Conservation (phyloP, 139 green algal genomes). For the Haematococcus lacustris region DNA sequence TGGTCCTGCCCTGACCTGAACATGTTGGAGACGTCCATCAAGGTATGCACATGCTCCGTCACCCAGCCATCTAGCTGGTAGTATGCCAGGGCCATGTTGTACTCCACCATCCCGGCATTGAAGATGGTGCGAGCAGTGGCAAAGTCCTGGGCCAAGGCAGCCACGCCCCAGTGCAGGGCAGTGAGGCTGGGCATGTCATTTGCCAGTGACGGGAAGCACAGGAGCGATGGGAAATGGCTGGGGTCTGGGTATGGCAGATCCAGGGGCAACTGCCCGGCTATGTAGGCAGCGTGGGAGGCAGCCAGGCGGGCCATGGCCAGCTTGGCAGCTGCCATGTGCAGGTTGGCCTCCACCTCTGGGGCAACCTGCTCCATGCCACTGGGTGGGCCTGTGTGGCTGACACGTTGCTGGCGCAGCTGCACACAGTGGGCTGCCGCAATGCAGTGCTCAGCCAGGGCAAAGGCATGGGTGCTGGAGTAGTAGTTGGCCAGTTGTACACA, state of each 20-base stretch:
- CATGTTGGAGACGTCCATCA: conserved; percentile 49
- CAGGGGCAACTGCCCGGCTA: not conserved
- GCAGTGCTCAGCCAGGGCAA: conserved; percentile 38
- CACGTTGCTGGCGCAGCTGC: too few relatives aligned
- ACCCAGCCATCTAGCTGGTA: conserved; percentile 55
- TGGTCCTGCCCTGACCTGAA: conserved; percentile 21
- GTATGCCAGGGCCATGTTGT: conserved; percentile 24
- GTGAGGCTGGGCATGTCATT: conserved; percentile 14
- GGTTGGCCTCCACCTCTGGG: not conserved
- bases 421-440: conserved; percentile 12
- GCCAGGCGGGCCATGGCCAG: not conserved
- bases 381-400: too few relatives aligned
- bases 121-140: conserved; percentile 18
- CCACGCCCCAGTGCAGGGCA: conserved; percentile 22
- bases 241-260: too few relatives aligned
- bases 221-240: too few relatives aligned
- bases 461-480: conserved; percentile 30
- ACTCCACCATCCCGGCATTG: conserved; percentile 31
- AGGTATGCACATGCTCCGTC: conserved; percentile 39
- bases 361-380: not conserved
- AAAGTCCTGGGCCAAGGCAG: conserved; percentile 19
- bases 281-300: not conserved
- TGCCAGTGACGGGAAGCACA: conserved; percentile 14
- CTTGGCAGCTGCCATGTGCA: not conserved
- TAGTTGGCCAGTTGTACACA: conserved; percentile 41